Conservation (phyloP, 2,329 filamentous ascomycete genomes). For the Didymella sp. region DNA sequence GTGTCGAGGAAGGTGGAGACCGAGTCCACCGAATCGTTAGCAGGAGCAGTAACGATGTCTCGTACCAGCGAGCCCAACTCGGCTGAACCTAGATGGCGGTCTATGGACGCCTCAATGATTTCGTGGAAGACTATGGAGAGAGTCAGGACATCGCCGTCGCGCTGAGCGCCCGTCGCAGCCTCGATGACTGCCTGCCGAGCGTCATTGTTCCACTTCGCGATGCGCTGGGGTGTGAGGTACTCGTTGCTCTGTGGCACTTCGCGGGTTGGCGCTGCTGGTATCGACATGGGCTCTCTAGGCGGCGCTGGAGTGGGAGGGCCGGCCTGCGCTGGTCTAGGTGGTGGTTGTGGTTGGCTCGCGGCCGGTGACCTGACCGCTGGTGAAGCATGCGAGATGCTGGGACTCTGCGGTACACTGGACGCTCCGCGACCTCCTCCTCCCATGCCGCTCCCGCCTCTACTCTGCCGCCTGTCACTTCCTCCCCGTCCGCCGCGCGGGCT, state of each 20-base stretch:
- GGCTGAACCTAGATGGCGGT: constrained; percentile 68
- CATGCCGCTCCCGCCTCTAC: constrained; percentile 31
- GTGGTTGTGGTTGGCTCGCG: constrained; percentile 26
- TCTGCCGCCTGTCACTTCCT: constrained; percentile 27
- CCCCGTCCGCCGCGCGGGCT: constrained; percentile 41
- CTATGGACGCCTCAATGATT: constrained; percentile 76
- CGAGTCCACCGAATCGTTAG: constrained; percentile 54
- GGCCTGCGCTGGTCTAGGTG: constrained; percentile 27
- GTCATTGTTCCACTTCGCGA: constrained; percentile 70
- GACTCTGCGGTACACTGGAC: constrained; percentile 42
- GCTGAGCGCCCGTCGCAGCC: constrained; percentile 68
- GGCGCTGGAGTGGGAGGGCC: constrained; percentile 28
- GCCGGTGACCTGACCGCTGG: constrained; percentile 45
- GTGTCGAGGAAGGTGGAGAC: constrained; percentile 79
- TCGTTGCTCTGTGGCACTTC: constrained; percentile 70
- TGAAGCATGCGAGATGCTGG: constrained; percentile 37
- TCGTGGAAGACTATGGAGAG: constrained; percentile 83
- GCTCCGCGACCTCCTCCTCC: constrained; percentile 38
- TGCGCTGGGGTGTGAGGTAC: constrained; percentile 73
- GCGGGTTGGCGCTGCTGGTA: constrained; percentile 17
- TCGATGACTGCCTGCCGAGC: constrained; percentile 73
- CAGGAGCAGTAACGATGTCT: constrained; percentile 69
- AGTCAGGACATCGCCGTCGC: constrained; percentile 71
- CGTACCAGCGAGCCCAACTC: constrained; percentile 77
- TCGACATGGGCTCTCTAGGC: constrained; percentile 47